Base-by-base conservation (phyloP, 345 rosid genomes). In the Bruguiera parviflora region DNA sequence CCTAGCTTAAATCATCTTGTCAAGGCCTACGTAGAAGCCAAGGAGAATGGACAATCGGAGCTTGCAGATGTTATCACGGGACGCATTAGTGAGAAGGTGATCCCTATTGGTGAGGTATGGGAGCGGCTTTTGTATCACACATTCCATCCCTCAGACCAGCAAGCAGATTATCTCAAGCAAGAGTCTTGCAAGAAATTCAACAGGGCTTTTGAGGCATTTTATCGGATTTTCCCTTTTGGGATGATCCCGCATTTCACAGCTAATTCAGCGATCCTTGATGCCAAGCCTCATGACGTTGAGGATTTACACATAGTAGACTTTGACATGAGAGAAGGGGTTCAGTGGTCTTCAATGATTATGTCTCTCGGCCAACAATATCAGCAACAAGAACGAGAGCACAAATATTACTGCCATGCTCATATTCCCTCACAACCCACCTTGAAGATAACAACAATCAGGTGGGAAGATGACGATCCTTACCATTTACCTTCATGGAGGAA, bases 241-340 rank as follows among this genome's bases (percentile, higher is more conserved):
- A 68, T 56, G 71, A 22, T 73, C 5, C 74, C 74, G 19, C 77
- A 77, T 19, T 77, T 69, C 16, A 53, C 71, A 2, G 80, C 77
- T 3, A 77, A 77, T 64, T 73, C 77, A 6, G 71, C 77, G 2
- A 69, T 77, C 43, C 67, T 77, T 5, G 77, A 77, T 27, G 39
- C 70, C 25, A 22, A 20, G 31, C 69, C 77, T 19, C 53, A 2
- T 15, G 74, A 73, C 21, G n/a, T 61, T 52, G 71, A 73, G 31
- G 11, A 60, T 6, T 13, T 73, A 32, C 77, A 69, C 64, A n/a
- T 77, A 24, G 71, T 69, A 53, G 80, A 72, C 61, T 77, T 77
- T 9, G 77, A 72, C 65, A 68, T 77, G 51, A 77, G 77, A 22
- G 81, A 69, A 15, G 77, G 81, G 5, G 37, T 78, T 47, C 81